Evolutionary conservation across 1,284 basidiomycete genomes (phyloP), one percentile per base, ranked within the genome.

Genomic region (Laetiporus sulphureus): DNA sequence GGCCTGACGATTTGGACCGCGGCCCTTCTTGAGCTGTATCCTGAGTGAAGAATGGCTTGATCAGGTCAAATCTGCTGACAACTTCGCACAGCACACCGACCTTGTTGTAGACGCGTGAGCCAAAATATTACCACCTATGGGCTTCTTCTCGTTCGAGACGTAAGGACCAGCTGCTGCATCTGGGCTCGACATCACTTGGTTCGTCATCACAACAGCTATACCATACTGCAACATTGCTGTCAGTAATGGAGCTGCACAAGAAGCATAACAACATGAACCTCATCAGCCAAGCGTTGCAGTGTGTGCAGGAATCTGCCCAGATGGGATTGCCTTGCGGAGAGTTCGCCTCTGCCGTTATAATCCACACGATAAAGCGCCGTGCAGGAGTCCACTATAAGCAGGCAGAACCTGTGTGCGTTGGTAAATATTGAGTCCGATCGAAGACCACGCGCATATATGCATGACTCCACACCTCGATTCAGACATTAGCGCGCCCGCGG

Each of bases 131-230:
- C 92, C 92, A 38, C 92, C 92, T 48, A 99, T 96, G 4, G 95
- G 95, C 64, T 98, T 99, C 75, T 97, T 97, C 68, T 95, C 90
- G 51, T 92, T 91, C 7, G 78, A 75, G 13, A 82, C 83, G 56
- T 92, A 95, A 36, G 89, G 89, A 7, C 86, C 87, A 19, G 87
- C 87, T n/a, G 87, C 82, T 11, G 89, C 91, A 58, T 99, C 96
- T 1, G 96, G 95, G 51, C 86, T 94, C 13, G 96, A 97, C 72
- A 99, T 97, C 46, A 99, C 96, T 65, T 99, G 96, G 61, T 99
- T 99, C 4, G 92, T 93, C 40, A 98, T 84, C 3, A 99, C 93
- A 13, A 99, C 95, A 0, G 95, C 95, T 21, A 99, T 91, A 23
- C 95, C 96, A 57, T 92, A 99, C 91, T 95, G 48, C 7, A 50